Evolutionary conservation across 805 yeast species (phyloP).

Genomic region (Ogataea glucozyma): DNA sequence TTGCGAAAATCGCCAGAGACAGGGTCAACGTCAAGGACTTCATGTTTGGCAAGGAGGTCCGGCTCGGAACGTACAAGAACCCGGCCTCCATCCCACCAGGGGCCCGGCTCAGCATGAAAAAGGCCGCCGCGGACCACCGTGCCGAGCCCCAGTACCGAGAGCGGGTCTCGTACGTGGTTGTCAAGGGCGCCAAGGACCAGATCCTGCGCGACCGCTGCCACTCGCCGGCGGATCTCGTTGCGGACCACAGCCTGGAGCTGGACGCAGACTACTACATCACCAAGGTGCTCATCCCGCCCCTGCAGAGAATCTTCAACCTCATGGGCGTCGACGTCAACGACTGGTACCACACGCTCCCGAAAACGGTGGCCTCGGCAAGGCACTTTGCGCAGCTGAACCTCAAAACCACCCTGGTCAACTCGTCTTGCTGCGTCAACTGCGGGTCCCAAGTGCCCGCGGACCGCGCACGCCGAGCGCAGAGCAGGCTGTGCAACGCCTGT

Average conservation of each 20-base stretch:
- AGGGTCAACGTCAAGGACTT: conserved; percentile 75
- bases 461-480: too few species aligned
- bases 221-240: conserved; percentile 73
- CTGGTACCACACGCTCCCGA: conserved; percentile 78
- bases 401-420: conserved; percentile 24
- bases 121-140: conserved; percentile 63
- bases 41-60: conserved; percentile 88
- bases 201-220: conserved; percentile 75
- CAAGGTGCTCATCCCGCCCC: conserved; percentile 84
- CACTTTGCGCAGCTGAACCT: conserved; percentile 19
- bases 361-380: conserved; percentile 18
- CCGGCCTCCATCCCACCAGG: conserved; percentile 84
- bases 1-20: conserved; percentile 62
- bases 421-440: conserved; percentile 34
- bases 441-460: conserved; percentile 13
- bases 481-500: conserved; percentile 39
- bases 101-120: conserved; percentile 72
- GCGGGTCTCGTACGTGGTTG: conserved; percentile 83
- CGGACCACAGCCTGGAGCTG: conserved; percentile 42
- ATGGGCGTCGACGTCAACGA: conserved; percentile 75
- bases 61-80: conserved; percentile 78
- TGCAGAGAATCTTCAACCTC: conserved; percentile 78
- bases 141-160: conserved; percentile 86
- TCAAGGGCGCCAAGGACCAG: conserved; percentile 53
- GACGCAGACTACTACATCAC: conserved; percentile 86